phyloP scores from a whole-genome alignment of 495 filamentous ascomycete genomes.

The Xylaria intraflava region DNA sequence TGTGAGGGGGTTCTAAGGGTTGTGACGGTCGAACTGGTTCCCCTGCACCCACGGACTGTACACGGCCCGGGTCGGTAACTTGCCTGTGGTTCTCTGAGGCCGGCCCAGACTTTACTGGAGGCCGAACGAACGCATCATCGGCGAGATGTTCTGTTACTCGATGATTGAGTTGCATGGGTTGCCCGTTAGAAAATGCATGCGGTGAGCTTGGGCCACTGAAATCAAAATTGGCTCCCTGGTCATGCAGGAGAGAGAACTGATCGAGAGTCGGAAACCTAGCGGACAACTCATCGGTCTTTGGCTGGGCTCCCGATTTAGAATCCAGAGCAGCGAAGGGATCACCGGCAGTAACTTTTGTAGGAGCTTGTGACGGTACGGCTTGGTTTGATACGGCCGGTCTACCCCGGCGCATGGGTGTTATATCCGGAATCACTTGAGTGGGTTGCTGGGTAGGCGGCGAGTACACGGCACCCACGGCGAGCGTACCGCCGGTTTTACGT shows the following conservation, averaged over 20 bases:
- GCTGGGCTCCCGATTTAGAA: conserved; percentile 46
- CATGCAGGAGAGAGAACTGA: conserved; percentile 85
- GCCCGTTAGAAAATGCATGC: conserved; percentile 36
- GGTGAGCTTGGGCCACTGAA: conserved; percentile 54
- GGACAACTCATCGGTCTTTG: conserved; percentile 68
- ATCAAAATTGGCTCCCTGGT: conserved; percentile 81
- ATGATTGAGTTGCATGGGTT: conserved; percentile 59
- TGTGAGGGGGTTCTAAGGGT: conserved; percentile 21
- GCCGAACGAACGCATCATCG: conserved; percentile 75
- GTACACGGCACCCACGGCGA: conserved; percentile 62
- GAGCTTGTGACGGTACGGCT: conserved; percentile 29
- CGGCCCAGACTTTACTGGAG: conserved; percentile 29
- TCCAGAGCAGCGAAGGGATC: conserved; percentile 92
- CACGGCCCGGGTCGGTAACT: conserved; percentile 27
- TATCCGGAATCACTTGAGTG: conserved; percentile 73
- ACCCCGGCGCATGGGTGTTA: conserved; percentile 90
- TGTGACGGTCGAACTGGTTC: conserved; percentile 17
- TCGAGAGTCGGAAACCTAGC: conserved; percentile 85
- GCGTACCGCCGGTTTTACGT: conserved; percentile 38
- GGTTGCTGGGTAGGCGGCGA: conserved; percentile 62
- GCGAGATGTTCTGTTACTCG: conserved; percentile 77
- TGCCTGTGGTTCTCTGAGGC: conserved; percentile 25
- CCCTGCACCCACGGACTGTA: conserved; percentile 16
- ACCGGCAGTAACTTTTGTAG: conserved; percentile 56
- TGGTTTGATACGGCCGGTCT: conserved; percentile 56